phyloP scores from a whole-genome alignment of 2,329 filamentous ascomycete genomes.

The Dendrostoma leiphaemia region DNA sequence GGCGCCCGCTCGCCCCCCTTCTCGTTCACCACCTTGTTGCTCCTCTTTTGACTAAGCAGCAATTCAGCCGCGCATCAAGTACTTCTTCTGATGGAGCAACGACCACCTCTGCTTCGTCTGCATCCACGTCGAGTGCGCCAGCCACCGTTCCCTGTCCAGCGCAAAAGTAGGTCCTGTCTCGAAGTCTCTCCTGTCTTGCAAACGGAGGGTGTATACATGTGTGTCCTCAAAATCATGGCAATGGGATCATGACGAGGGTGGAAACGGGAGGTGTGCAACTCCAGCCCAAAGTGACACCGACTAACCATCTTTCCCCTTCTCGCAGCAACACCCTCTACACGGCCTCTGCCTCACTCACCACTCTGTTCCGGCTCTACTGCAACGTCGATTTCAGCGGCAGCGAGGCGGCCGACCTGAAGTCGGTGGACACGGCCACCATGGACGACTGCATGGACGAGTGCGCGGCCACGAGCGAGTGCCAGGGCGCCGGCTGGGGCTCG shows the following conservation, averaged over 20 bases:
- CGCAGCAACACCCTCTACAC: slow-evolving; percentile 28
- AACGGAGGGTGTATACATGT: no score
- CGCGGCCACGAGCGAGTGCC: slow-evolving; percentile 37
- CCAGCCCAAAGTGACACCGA: slow-evolving; percentile 14
- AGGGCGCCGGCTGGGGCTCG: slow-evolving; percentile 44
- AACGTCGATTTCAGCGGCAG: slow-evolving; percentile 27
- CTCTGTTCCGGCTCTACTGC: slow-evolving; percentile 25
- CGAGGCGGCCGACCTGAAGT: slow-evolving; percentile 30
- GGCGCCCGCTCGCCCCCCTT: no score
- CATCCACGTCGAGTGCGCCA: slow-evolving; percentile 13
- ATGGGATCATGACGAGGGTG: no score
- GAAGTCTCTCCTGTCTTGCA: no score
- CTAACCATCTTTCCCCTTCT: slow-evolving; percentile 21
- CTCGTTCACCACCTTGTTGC: no score
- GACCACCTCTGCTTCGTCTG: slow-evolving; percentile 8
- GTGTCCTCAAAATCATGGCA: no score
- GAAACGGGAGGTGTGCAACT: no score
- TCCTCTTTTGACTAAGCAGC: no score
- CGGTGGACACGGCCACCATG: slow-evolving; percentile 36
- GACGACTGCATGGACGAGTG: slow-evolving; percentile 45
- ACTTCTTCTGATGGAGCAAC: slow-evolving; percentile 2
- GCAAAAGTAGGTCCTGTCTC: background rate
- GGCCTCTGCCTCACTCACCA: slow-evolving; percentile 15
- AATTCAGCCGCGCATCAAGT: background rate
- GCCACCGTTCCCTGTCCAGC: slow-evolving; percentile 1